phyloP scores from a whole-genome alignment of 2,329 filamentous ascomycete genomes.

The Fusarium anthophilum region DNA sequence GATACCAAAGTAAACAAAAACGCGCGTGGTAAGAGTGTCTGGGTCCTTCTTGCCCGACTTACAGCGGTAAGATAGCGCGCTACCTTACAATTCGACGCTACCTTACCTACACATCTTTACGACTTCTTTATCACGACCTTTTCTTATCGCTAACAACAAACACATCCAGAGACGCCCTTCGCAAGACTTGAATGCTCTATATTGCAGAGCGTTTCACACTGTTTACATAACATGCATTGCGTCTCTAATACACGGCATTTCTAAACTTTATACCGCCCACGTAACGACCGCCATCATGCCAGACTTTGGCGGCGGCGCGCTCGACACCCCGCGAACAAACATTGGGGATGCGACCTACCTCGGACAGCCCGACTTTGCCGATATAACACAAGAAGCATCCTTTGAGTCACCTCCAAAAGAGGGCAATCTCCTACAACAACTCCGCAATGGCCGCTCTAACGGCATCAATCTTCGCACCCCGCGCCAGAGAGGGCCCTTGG shows the following conservation, averaged over 20 bases:
- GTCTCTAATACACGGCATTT: conserved; percentile 22
- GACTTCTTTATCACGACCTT: conserved; percentile 31
- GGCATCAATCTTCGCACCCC: conserved; percentile 76
- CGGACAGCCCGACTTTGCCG: conserved; percentile 73
- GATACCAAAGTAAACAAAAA: conserved; percentile 56
- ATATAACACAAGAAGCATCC: conserved; percentile 87
- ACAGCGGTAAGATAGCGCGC: conserved; percentile 35
- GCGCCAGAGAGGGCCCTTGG: conserved; percentile 73
- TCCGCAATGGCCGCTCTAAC: conserved; percentile 71
- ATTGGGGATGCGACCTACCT: conserved; percentile 86
- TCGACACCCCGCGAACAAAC: conserved; percentile 89
- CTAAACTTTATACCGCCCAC: conserved; percentile 30
- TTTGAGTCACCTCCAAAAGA: conserved; percentile 81
- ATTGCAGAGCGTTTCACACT: not conserved
- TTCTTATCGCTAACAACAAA: conserved; percentile 34
- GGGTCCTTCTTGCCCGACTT: conserved; percentile 24
- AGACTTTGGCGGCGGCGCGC: conserved; percentile 67
- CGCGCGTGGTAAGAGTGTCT: conserved; percentile 40
- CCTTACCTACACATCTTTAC: conserved; percentile 10
- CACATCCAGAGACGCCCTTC: conserved; percentile 9
- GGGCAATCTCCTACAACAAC: conserved; percentile 75
- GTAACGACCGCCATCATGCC: conserved; percentile 60
- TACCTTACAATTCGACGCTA: conserved; percentile 22
- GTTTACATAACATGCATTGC: conserved; percentile 34
- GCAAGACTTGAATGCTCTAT: not conserved